Evolutionary conservation across 2,329 filamentous ascomycete genomes (phyloP).

Genomic region (Saccharata proteae): DNA sequence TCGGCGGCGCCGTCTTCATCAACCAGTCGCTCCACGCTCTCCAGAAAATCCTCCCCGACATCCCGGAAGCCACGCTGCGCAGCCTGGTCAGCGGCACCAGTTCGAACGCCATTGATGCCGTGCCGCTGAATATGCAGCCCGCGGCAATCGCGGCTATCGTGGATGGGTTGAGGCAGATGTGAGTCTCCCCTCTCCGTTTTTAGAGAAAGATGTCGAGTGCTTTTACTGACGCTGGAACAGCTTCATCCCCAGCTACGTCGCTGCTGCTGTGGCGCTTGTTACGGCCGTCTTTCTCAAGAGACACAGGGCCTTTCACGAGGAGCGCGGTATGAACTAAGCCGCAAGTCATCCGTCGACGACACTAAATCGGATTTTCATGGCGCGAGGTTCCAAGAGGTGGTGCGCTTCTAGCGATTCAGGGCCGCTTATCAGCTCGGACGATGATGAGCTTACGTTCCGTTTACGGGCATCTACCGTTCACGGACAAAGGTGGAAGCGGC

Average conservation of each 20-base stretch:
- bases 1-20: constrained; percentile 12
- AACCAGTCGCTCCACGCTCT: constrained; percentile 8
- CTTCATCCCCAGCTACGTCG: not conserved
- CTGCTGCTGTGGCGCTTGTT: not conserved
- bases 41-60: constrained; percentile 6
- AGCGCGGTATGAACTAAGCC: too few species aligned
- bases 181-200: not conserved
- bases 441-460: too few species aligned
- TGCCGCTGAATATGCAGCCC: not conserved
- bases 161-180: not conserved
- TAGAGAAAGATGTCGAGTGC: not conserved
- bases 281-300: not conserved
- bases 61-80: not conserved
- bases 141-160: not conserved
- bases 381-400: too few species aligned
- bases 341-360: too few species aligned
- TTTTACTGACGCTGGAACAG: not conserved
- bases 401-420: too few species aligned
- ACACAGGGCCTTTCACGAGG: not conserved
- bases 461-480: too few species aligned
- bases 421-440: too few species aligned
- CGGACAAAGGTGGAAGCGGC: too few species aligned
- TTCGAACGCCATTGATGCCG: not conserved
- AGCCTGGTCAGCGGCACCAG: not conserved
- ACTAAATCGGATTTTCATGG: too few species aligned